Evolutionary conservation across 2,329 filamentous ascomycete genomes (phyloP), one percentile per base, ranked within the genome.

Genomic region (Aureobasidium leucospermi): DNA sequence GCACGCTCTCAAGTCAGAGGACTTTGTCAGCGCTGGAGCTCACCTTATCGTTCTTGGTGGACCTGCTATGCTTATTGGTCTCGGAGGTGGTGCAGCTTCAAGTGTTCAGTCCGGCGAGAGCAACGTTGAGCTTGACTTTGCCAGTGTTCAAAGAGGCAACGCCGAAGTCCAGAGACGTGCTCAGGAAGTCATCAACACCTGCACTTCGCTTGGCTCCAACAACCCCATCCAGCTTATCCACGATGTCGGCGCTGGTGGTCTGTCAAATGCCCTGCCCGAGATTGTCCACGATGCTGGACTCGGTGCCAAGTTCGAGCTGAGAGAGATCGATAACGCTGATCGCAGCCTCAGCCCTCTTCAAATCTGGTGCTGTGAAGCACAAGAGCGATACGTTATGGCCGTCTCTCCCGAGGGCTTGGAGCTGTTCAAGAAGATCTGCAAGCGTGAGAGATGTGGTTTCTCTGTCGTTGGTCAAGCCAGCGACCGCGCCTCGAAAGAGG

Each of bases 181-280:
- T 1, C 94, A 99, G 76, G 96, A 97, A 83, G 94, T 99, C 64
- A 99, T 99, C 74, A 94, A 97, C 74, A 87, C 90, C 4, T 99
- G 94, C 72, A 85, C 89, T 31, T 87, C 90, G 3, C 82, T 97
- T 67, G 93, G 92, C 15, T 78, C 85, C 4, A 80, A 90, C 64
- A 97, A 88, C 70, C 94, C 94, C 0, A 97, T 99, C 66, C 87
- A 90, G 59, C 93, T 97, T 76, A 97, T 99, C 64, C 94, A 99
- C 72, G 94, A 99, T 70, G 94, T 99, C 47, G 94, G 94, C 63
- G 94, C 94, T 53, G 94, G 94, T 68, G 94, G 94, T 61, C 77
- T 92, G 34, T 91, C 88, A 1, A 88, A 88, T 65, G 92, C 91
- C 36, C 79, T 96, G 15, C 91, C 93, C 8, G 91, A 96, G 71